Conservation (phyloP, 495 filamentous ascomycete species). For the Mycothermus thermophilus region DNA sequence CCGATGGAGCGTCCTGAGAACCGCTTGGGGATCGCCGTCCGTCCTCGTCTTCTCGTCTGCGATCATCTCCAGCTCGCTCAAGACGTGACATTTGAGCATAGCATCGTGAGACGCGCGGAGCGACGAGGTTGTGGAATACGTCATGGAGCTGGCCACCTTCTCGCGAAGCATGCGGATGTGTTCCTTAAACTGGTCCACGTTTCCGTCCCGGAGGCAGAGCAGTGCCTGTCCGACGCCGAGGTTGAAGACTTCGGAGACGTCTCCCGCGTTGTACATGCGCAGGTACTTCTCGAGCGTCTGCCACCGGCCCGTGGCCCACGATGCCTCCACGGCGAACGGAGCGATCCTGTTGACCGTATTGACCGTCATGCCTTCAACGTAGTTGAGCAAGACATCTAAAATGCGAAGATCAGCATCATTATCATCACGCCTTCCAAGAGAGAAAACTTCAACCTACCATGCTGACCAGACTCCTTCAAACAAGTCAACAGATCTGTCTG, state of each 20-base stretch:
- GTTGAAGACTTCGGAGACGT: conserved; percentile 61
- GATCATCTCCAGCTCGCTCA: conserved; percentile 78
- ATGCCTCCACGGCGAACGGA: conserved; percentile 75
- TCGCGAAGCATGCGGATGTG: conserved; percentile 52
- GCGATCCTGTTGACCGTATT: conserved; percentile 44
- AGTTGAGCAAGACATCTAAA: conserved; percentile 67
- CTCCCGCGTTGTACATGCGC: conserved; percentile 29
- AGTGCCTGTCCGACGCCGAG: conserved; percentile 63
- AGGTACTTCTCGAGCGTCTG: conserved; percentile 58
- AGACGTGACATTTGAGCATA: conserved; percentile 69
- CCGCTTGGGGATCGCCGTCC: conserved; percentile 24
- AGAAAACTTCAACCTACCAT: conserved; percentile 48
- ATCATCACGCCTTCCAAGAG: no score
- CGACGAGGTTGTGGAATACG: conserved; percentile 58
- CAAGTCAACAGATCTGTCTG: conserved; percentile 79
- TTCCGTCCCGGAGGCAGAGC: conserved; percentile 43
- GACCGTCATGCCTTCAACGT: conserved; percentile 62
- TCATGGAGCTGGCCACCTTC: conserved; percentile 57
- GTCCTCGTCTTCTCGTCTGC: conserved; percentile 32
- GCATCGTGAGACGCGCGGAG: conserved; percentile 67
- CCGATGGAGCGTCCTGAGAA: conserved; percentile 50
- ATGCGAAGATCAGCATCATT: conserved; percentile 13
- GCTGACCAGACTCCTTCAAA: conserved; percentile 81
- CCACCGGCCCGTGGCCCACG: conserved; percentile 81
- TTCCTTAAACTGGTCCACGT: conserved; percentile 40